Conservation (phyloP, 2,329 filamentous ascomycete genomes). For the Cordyceps javanica region DNA sequence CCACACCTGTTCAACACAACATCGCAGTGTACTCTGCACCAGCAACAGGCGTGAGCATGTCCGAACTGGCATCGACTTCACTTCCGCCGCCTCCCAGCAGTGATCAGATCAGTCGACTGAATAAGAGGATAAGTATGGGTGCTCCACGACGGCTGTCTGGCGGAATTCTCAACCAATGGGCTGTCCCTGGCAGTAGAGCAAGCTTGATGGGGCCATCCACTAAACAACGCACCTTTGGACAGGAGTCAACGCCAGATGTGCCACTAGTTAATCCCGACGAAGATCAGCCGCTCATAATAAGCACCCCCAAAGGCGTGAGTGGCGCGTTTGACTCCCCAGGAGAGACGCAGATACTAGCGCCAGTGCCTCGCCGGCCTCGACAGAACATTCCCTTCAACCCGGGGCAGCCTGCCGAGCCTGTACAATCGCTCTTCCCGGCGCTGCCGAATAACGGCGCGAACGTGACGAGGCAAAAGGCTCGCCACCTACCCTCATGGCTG, state of each 20-base stretch:
- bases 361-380: slow-evolving; percentile 46
- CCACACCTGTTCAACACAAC: not conserved
- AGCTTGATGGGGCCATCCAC: slow-evolving; percentile 16
- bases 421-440: slow-evolving; percentile 12
- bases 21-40: slow-evolving; percentile 7
- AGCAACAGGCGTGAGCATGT: not conserved
- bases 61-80: not conserved
- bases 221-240: not conserved
- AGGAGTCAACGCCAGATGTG: not conserved
- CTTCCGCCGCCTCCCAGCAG: slow-evolving; percentile 33
- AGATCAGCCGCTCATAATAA: slow-evolving; percentile 54
- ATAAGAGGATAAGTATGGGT: slow-evolving; percentile 31
- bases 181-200: slow-evolving; percentile 32
- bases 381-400: slow-evolving; percentile 16
- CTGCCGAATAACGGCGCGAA: not conserved
- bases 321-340: slow-evolving; percentile 45
- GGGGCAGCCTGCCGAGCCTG: slow-evolving; percentile 15
- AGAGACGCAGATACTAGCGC: slow-evolving; percentile 45
- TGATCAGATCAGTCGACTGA: slow-evolving; percentile 33
- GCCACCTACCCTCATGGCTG: slow-evolving; percentile 28
- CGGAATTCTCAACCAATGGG: slow-evolving; percentile 34
- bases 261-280: slow-evolving; percentile 21
- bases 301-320: slow-evolving; percentile 49
- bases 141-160: slow-evolving; percentile 38
- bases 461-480: slow-evolving; percentile 10